These are phyloP conservation scores for Piromyces finnis DNA, from an alignment of 192 early-diverging fungal species.

Conservation along the genomic window DNA sequence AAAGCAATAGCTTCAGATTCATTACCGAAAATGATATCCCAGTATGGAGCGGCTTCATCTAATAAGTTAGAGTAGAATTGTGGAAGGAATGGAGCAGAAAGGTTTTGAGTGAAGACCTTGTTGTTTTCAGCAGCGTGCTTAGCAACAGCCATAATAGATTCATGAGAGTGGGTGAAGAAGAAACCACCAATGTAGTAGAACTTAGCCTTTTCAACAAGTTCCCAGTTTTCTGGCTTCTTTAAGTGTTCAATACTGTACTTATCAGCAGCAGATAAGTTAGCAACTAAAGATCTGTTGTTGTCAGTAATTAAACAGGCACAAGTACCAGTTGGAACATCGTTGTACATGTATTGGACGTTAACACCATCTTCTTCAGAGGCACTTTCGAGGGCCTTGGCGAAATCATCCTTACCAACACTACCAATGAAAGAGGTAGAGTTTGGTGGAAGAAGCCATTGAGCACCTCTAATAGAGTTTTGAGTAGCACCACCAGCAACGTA, in stretches of 20 bases:
- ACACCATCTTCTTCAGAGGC: constrained; percentile 74
- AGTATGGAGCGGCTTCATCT: constrained; percentile 62
- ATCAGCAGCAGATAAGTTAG: constrained; percentile 90
- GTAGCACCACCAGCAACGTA: constrained; percentile 93
- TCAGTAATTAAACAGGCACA: constrained; percentile 93
- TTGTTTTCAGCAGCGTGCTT: constrained; percentile 66
- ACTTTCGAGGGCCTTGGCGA: constrained; percentile 47
- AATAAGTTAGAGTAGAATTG: constrained; percentile 80
- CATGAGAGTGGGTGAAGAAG: constrained; percentile 81
- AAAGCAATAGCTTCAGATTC: constrained; percentile 87
- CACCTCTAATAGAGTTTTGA: constrained; percentile 87
- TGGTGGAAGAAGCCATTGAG: constrained; percentile 70
- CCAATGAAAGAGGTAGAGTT: constrained; percentile 85
- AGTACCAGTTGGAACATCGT: constrained; percentile 68
- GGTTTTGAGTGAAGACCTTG: constrained; percentile 83
- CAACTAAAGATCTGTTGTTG: constrained; percentile 67
- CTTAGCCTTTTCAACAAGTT: constrained; percentile 65
- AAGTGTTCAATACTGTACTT: constrained; percentile 57
- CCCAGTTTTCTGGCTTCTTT: constrained; percentile 60
- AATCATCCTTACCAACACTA: constrained; percentile 74
- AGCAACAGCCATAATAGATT: constrained; percentile 67
- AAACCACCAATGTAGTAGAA: constrained; percentile 89
- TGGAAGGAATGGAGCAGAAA: constrained; percentile 88
- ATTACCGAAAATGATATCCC: constrained; percentile 90
- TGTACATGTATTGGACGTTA: constrained; percentile 75